Percentiles rank a stretch among this genome's conserved stretches.
These are phyloP conservation scores for Didymella arachidicola DNA, from an alignment of 2,329 filamentous ascomycete species.

Conservation along the genomic window DNA sequence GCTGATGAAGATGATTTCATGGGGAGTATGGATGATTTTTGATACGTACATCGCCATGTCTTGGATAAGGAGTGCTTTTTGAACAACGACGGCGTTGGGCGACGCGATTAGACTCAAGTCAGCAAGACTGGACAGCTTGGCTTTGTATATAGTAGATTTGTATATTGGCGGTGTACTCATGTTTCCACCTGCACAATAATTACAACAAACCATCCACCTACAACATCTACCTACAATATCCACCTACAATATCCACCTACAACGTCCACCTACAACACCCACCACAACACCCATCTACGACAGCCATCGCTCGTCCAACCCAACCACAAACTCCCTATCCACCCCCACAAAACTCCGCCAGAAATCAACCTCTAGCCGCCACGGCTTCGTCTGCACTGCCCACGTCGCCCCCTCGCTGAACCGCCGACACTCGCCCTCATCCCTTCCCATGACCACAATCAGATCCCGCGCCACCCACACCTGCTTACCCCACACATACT, in stretches of 20 bases:
- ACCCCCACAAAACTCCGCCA: slow-evolving; percentile 62
- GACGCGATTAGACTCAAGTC: too few relatives aligned
- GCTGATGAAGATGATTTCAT: slow-evolving; percentile 39
- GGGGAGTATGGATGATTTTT: slow-evolving; percentile 48
- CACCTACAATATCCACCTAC: too few relatives aligned
- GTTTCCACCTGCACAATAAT: too few relatives aligned
- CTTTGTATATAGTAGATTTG: too few relatives aligned
- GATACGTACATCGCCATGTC: background rate
- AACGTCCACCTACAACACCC: too few relatives aligned
- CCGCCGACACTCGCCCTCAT: slow-evolving; percentile 53
- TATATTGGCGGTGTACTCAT: too few relatives aligned
- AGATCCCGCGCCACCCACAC: slow-evolving; percentile 55
- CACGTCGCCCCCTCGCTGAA: slow-evolving; percentile 54
- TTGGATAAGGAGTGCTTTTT: too few relatives aligned
- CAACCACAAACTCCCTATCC: slow-evolving; percentile 55
- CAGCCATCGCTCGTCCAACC: slow-evolving; percentile 38
- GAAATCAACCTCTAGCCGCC: slow-evolving; percentile 60
- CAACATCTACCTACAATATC: too few relatives aligned
- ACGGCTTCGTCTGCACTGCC: slow-evolving; percentile 59
- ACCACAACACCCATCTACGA: too few relatives aligned
- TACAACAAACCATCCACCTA: too few relatives aligned
- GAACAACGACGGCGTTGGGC: too few relatives aligned
- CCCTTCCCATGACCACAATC: slow-evolving; percentile 57
- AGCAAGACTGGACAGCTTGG: too few relatives aligned
- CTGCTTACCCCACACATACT: slow-evolving; percentile 45